Evolutionary conservation across 2,329 filamentous ascomycete species (phyloP), one percentile per base, ranked within the genome.

Genomic region (Epicoccum sorghinum): DNA sequence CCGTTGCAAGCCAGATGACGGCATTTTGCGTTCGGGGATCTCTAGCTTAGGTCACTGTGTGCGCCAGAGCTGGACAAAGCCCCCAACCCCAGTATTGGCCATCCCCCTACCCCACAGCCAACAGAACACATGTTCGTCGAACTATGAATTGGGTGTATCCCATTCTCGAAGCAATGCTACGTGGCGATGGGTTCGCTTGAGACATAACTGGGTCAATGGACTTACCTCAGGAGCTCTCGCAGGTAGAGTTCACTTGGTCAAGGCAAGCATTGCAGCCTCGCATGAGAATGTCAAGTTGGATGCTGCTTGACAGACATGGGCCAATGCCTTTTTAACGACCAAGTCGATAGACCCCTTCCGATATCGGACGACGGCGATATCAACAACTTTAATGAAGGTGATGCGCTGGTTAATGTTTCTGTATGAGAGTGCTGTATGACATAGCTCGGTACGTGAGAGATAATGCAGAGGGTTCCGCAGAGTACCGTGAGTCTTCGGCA

Each of bases 401-500:
- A 30, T 30, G 36, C 27, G 33, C 22, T 27, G 35, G 47, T 22
- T 8, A 23, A 6, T 18, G n/a, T 27, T 13, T 23, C 5, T 22
- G 24, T 2, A 22, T 22, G 24, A 30, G 36, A 25, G 9, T 12
- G 39, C 18, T 18, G 29, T 30, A 30, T 30, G 29, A 30, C 29
- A 18, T 18, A 18, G 18, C 18, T 18, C 18, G 18, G 18, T 18
- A 18, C 18, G 18, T 18, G 18, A 18, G 3, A 18, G 18, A 18
- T 29, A 12, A 9, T 37, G 22, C 27, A 23, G n/a, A 35, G n/a
- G 46, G 38, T 51, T 46, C 10, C 48, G 51, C 50, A 57, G 47
- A 49, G 52, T 53, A 48, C 48, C 55, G 57, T 33, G 12, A 36
- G 5, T 12, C 27, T 45, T 65, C 69, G 69, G 69, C 57, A 64